Evolutionary conservation across 225 moss, liverwort and hornwort genomes (phyloP).

Genomic region (Anthoceros angustus): DNA sequence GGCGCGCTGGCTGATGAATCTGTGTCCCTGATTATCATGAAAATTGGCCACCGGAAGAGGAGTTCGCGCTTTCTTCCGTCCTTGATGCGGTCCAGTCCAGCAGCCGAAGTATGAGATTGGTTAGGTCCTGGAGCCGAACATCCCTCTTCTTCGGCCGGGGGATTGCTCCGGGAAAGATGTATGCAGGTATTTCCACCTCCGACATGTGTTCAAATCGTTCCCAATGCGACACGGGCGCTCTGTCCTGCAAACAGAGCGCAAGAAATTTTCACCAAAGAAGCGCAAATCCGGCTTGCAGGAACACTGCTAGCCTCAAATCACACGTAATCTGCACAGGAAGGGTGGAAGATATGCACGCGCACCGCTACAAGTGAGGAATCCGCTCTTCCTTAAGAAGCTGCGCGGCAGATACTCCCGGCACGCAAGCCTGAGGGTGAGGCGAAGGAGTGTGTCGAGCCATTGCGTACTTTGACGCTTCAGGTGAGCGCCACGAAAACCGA

Average conservation of each 20-base stretch:
- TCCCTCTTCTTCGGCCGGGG: neutral
- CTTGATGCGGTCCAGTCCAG: no score
- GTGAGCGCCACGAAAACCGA: neutral
- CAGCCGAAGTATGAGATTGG: no score
- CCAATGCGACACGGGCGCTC: no score
- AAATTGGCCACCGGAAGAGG: no score
- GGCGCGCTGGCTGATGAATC: no score
- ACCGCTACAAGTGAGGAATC: neutral
- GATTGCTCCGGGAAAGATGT: neutral
- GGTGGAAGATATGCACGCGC: neutral
- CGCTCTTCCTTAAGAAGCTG: no score
- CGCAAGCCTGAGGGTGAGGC: neutral
- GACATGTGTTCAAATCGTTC: neutral
- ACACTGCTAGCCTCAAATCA: neutral
- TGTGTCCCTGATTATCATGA: no score
- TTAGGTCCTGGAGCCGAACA: neutral
- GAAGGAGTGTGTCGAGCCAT: neutral
- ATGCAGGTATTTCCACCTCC: neutral
- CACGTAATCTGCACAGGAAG: neutral
- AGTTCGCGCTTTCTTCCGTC: no score
- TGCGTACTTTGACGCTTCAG: conserved; percentile 3
- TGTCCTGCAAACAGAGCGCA: no score
- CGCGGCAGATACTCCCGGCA: no score
- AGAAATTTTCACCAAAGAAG: no score
- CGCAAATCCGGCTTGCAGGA: no score